These are phyloP conservation scores for Ascosphaera acerosa DNA, from an alignment of 2,329 filamentous ascomycete species.

Conservation along the genomic window DNA sequence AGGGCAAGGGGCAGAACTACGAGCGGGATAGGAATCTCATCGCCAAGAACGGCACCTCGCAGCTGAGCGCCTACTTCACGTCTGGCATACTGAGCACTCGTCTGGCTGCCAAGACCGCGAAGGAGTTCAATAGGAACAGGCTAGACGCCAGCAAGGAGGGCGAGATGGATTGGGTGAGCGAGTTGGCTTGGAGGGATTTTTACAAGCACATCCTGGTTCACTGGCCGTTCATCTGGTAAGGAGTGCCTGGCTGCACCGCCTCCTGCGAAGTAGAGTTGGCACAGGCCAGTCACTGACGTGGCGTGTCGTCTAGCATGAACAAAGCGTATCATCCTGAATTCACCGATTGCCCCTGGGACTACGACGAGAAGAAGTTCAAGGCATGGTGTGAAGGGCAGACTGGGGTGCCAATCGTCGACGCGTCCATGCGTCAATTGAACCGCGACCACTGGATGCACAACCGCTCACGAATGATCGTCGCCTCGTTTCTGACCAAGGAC, in stretches of 20 bases:
- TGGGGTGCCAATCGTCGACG: conserved; percentile 64
- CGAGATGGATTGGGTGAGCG: conserved; percentile 50
- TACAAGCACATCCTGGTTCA: conserved; percentile 65
- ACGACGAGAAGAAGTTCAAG: conserved; percentile 39
- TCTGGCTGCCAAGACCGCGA: conserved; percentile 38
- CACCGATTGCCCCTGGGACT: conserved; percentile 61
- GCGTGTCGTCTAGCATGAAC: conserved; percentile 29
- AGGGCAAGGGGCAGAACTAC: conserved; percentile 37
- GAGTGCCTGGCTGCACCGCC: neutral
- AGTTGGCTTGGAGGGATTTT: conserved; percentile 70
- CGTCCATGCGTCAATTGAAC: conserved; percentile 56
- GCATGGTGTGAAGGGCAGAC: conserved; percentile 53
- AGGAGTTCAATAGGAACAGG: conserved; percentile 32
- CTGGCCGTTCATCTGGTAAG: conserved; percentile 43
- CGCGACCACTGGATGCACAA: conserved; percentile 60
- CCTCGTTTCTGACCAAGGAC: conserved; percentile 58
- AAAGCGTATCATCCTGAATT: conserved; percentile 67
- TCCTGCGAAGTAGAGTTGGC: neutral
- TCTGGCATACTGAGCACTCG: conserved; percentile 41
- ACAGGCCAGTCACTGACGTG: neutral
- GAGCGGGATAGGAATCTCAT: conserved; percentile 40
- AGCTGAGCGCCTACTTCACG: conserved; percentile 47
- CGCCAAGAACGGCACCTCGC: conserved; percentile 35
- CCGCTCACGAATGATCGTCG: conserved; percentile 59
- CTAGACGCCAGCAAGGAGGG: conserved; percentile 42